A percentile compares a stretch with the other conserved stretches of the same genome.
Conservation (phyloP, 257 asterid species). For the Penstemon eatonii region DNA sequence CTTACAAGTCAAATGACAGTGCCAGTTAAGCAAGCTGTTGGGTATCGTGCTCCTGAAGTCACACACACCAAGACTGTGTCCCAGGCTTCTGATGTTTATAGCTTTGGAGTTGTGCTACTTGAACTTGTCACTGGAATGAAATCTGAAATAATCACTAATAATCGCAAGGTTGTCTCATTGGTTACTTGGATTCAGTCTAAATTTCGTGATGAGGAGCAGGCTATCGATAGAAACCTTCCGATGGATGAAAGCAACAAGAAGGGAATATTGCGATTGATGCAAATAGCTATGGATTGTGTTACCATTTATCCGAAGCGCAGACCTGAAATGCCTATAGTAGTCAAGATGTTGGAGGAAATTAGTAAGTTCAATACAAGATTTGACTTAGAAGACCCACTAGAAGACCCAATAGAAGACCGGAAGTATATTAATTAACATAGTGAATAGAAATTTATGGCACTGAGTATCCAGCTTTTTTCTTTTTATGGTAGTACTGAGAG, state of each 20-base stretch:
- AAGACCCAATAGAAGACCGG: too few species aligned
- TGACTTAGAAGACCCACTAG: too few species aligned
- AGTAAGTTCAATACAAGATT: not conserved
- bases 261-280: not conserved
- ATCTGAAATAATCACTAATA: slow-evolving; percentile 28
- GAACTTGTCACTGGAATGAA: slow-evolving; percentile 38
- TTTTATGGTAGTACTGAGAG: too few species aligned
- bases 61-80: slow-evolving; percentile 29
- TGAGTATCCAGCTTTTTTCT: too few species aligned
- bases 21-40: slow-evolving; percentile 25
- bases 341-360: not conserved
- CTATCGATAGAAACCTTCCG: too few species aligned
- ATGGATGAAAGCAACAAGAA: not conserved
- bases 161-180: slow-evolving; percentile 24
- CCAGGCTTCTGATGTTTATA: slow-evolving; percentile 39
- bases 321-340: slow-evolving; percentile 9
- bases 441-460: not conserved
- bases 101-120: slow-evolving; percentile 39
- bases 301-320: not conserved
- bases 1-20: slow-evolving; percentile 16
- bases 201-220: too few species aligned
- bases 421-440: too few species aligned
- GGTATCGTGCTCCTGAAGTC: slow-evolving; percentile 40
- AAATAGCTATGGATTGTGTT: slow-evolving; percentile 6
- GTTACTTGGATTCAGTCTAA: too few species aligned